Conservation (phyloP, 2,329 filamentous ascomycete species). For the Alternaria sp. region DNA sequence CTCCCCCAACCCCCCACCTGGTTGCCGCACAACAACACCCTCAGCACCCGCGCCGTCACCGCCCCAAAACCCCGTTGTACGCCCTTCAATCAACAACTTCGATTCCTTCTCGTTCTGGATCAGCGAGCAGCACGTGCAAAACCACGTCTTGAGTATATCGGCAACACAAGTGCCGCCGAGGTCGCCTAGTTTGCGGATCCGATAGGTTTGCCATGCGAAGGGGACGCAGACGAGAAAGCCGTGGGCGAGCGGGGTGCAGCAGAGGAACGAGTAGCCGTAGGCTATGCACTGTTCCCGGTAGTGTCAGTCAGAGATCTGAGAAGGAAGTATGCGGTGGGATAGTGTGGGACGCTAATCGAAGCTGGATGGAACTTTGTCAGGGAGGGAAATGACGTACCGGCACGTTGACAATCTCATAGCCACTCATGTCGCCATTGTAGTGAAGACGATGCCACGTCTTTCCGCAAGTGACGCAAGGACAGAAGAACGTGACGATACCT, state of each 20-base stretch:
- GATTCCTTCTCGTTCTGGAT: slow-evolving; percentile 3
- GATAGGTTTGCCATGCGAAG: neutral
- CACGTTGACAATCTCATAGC: neutral
- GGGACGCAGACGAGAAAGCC: neutral
- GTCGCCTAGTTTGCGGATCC: neutral
- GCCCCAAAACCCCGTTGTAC: neutral
- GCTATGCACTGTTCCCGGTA: neutral
- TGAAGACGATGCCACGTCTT: slow-evolving; percentile 6
- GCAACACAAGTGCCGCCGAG: neutral
- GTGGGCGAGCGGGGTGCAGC: neutral
- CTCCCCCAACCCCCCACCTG: neutral
- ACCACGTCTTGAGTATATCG: neutral
- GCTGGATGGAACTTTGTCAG: neutral
- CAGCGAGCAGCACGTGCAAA: slow-evolving; percentile 3
- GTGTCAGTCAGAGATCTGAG: neutral
- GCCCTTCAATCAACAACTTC: neutral
- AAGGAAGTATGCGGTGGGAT: neutral
- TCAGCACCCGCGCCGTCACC: neutral
- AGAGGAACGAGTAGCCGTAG: neutral
- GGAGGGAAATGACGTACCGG: neutral
- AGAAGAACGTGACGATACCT: slow-evolving; percentile 2
- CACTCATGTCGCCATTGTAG: neutral
- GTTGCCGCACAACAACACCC: neutral
- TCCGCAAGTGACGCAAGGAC: slow-evolving; percentile 3
- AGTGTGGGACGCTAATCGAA: neutral